A percentile compares a stretch with the other conserved stretches of the same genome.
These are phyloP conservation scores for Quercus alba DNA, from an alignment of 306 rosid species.

Conservation along the genomic window DNA sequence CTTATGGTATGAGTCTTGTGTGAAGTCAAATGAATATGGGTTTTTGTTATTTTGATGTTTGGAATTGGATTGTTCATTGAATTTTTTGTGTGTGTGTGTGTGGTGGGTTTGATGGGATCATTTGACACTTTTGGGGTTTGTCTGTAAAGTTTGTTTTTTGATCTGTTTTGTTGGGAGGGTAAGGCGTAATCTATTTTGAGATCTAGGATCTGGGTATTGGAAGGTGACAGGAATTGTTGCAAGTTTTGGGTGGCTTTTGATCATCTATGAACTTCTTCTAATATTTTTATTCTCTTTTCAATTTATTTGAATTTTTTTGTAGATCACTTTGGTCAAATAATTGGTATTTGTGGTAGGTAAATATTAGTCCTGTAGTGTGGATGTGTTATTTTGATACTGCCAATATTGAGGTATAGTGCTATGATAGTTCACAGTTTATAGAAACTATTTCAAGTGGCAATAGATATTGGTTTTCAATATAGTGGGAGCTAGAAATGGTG, in stretches of 20 bases:
- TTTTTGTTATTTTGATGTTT: not conserved
- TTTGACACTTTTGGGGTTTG: not conserved
- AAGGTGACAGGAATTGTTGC: not conserved
- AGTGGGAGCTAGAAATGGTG: not conserved
- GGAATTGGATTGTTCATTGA: not conserved
- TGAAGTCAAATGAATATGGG: not conserved
- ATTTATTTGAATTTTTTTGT: not conserved
- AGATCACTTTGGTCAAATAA: not conserved
- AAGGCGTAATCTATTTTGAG: constrained; percentile 4
- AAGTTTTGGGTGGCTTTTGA: constrained; percentile 1
- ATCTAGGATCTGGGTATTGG: constrained; percentile 38
- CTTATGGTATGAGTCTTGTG: not conserved
- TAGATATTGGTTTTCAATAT: not conserved
- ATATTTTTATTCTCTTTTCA: not conserved
- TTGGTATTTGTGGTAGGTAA: not conserved
- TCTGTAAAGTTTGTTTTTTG: constrained; percentile 13
- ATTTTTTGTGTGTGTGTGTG: not conserved
- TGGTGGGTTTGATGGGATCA: not conserved
- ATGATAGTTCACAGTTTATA: not conserved
- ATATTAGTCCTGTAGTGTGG: not conserved
- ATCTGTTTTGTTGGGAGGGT: constrained; percentile 17
- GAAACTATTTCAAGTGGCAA: not conserved
- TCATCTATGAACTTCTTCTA: not conserved
- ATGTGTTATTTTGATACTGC: not conserved
- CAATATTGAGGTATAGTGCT: not conserved